Conservation (phyloP, 495 filamentous ascomycete species). For the Hypomontagnella monticulosa region DNA sequence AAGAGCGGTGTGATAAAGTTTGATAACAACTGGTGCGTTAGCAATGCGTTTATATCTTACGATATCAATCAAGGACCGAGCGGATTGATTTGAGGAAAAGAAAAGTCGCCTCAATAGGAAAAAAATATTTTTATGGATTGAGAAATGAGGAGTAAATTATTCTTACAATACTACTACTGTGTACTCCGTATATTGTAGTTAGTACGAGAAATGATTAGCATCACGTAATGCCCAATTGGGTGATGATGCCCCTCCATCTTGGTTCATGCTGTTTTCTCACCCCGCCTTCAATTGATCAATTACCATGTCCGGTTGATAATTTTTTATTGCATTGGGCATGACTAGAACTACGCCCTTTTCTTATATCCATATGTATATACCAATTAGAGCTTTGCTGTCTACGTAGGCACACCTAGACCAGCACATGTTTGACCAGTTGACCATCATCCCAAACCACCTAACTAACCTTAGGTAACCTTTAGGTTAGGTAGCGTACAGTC, state of each 20-base stretch:
- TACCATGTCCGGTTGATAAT: too few species aligned
- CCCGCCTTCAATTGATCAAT: too few species aligned
- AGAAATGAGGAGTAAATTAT: conserved; percentile 10
- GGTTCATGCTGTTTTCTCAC: too few species aligned
- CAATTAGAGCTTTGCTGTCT: too few species aligned
- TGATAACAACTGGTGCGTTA: conserved; percentile 12
- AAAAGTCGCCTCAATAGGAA: not conserved
- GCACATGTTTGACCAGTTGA: too few species aligned
- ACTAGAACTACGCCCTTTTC: too few species aligned
- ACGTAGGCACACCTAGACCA: too few species aligned
- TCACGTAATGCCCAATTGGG: conserved; percentile 18
- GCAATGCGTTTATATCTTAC: conserved; percentile 23
- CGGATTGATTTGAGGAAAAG: not conserved
- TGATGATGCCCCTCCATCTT: conserved; percentile 7
- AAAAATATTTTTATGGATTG: conserved; percentile 1
- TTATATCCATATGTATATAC: too few species aligned
- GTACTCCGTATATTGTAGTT: not conserved
- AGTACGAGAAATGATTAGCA: conserved; percentile 1
- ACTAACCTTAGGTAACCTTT: too few species aligned
- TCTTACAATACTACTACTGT: not conserved
- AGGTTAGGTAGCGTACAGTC: too few species aligned
- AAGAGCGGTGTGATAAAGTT: conserved; percentile 16
- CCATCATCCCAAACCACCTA: too few species aligned
- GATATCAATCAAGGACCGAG: not conserved
- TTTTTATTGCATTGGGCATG: too few species aligned